phyloP scores from a whole-genome alignment of 2,329 filamentous ascomycete species.

The Samsoniella hepiali region DNA sequence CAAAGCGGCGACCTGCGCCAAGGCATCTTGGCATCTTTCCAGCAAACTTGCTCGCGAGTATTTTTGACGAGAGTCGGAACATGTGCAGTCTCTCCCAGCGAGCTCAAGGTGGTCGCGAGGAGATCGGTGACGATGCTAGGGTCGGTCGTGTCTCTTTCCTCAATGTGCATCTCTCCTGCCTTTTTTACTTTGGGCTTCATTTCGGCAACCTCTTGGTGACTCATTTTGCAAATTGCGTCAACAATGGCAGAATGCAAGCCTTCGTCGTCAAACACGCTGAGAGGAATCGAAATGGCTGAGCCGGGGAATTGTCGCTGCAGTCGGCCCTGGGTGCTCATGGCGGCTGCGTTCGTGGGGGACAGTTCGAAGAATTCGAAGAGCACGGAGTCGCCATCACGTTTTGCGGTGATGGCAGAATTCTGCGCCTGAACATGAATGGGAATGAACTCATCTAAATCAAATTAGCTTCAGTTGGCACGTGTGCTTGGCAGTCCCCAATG shows the following conservation, averaged over 20 bases:
- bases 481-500: neutral
- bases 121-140: slow-evolving; percentile 10
- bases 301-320: slow-evolving; percentile 9
- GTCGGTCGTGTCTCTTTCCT: slow-evolving; percentile 3
- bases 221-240: slow-evolving; percentile 4
- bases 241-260: neutral
- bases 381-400: neutral
- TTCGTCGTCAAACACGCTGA: neutral
- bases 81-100: neutral
- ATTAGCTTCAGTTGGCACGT: too few species aligned
- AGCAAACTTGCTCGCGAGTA: slow-evolving; percentile 9
- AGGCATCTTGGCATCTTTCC: neutral
- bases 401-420: slow-evolving; percentile 4
- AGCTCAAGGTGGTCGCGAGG: neutral
- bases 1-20: slow-evolving; percentile 46
- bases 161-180: neutral
- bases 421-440: slow-evolving; percentile 1
- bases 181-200: slow-evolving; percentile 2
- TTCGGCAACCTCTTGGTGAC: neutral
- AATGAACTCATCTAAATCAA: neutral
- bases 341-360: neutral
- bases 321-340: slow-evolving; percentile 1
- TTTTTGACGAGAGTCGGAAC: neutral
- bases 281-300: neutral
- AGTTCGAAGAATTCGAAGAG: slow-evolving; percentile 6